Base-by-base conservation (phyloP, 2,329 filamentous ascomycete genomes). In the Aureobasidium melanogenum region DNA sequence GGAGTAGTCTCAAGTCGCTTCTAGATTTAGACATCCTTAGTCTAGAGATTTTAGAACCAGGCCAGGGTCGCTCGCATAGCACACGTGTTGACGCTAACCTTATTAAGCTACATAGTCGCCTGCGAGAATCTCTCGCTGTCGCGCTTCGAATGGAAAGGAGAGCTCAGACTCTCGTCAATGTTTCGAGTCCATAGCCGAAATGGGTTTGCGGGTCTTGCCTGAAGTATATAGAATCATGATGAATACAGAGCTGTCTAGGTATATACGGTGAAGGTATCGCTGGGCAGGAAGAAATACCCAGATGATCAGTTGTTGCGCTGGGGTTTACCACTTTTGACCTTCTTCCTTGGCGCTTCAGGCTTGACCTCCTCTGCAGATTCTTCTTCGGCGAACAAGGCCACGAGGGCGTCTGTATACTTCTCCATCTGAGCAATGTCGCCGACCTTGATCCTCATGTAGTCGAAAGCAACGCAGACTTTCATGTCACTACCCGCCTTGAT, bases 391-490 rank as follows among this genome's bases (percentile, higher is more conserved):
- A 87, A 80, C 63, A 88, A 70, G 71, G 78, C 77, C 64, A 80
- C 74, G 62, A 89, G 67, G 19, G 84, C 84, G 14, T 82, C 82
- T 62, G 84, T 77, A 68, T 84, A 88, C 65, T 79, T 79, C 66
- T 84, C 83, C 50, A 89, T 79, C 72, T 86, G 80, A 63, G 81
- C 81, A 65, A 91, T 88, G 66, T 91, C 87, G 9, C 85, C 84
- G 32, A 91, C 75, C 71, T 80, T 84, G 43, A 91, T 83, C 5
- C 82, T 77, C 88, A 93, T 93, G 66, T 89, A 85, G 69, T 94
- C 89, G 72, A 91, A 91, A 1, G 87, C 89, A 61, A 91, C 81
- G 62, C 89, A 79, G 17, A 90, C 83, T 41, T 85, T 84, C 77
- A 86, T 82, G 63, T 84, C 79, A 22, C 74, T 75, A 6, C 72